These are phyloP conservation scores for Zygosaccharomyces pseudobailii DNA, from an alignment of 1,139 yeast species.

Conservation along the genomic window DNA sequence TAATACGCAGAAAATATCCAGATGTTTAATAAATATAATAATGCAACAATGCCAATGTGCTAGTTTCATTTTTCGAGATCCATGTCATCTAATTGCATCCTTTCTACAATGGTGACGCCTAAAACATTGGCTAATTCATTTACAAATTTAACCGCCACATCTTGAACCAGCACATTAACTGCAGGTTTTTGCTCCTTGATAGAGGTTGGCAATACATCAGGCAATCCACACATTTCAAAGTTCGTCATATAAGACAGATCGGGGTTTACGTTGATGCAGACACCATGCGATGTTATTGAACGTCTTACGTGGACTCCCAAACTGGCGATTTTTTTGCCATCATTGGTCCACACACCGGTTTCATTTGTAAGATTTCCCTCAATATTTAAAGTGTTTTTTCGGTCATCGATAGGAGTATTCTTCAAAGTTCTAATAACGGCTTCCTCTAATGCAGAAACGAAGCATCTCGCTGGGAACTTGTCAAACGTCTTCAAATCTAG, in stretches of 20 bases:
- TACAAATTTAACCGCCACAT: conserved; percentile 50
- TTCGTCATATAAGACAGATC: conserved; percentile 66
- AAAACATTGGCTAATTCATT: conserved; percentile 47
- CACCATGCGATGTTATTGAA: conserved; percentile 84
- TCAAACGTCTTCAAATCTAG: conserved; percentile 63
- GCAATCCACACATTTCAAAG: conserved; percentile 82
- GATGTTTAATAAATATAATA: conserved; percentile 1
- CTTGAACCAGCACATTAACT: conserved; percentile 33
- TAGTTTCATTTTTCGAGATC: conserved; percentile 12
- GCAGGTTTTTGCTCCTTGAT: conserved; percentile 34
- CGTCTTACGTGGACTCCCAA: conserved; percentile 85
- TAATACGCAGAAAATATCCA: not conserved
- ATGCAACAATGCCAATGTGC: not conserved
- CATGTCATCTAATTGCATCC: conserved; percentile 32
- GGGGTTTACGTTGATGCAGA: conserved; percentile 74
- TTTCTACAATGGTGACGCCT: conserved; percentile 45
- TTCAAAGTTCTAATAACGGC: conserved; percentile 53
- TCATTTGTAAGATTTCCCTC: conserved; percentile 53
- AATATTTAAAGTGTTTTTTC: conserved; percentile 37
- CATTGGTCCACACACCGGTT: conserved; percentile 81
- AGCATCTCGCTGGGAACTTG: conserved; percentile 65
- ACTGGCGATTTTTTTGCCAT: conserved; percentile 72
- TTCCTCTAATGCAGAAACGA: conserved; percentile 64
- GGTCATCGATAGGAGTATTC: conserved; percentile 26
- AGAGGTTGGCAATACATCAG: conserved; percentile 53